phyloP scores from a whole-genome alignment of 1,284 basidiomycete genomes.

The Cryptococcus maquisensis region DNA sequence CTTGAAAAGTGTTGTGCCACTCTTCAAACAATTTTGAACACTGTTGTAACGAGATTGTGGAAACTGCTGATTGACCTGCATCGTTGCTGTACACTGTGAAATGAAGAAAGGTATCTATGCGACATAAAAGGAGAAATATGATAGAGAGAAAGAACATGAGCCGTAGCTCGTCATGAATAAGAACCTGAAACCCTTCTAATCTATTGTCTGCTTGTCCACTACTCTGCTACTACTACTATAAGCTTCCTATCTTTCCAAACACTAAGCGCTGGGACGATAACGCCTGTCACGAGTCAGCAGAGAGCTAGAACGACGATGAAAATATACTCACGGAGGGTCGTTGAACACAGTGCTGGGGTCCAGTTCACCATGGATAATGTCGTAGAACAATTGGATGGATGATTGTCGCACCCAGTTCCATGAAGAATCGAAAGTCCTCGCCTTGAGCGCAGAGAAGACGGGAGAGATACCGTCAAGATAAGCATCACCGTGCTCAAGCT shows the following conservation, averaged over 20 bases:
- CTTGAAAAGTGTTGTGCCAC: too few species aligned
- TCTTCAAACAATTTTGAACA: too few species aligned
- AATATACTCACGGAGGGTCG: constrained; percentile 34
- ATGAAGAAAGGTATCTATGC: constrained; percentile 14
- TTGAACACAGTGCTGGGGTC: constrained; percentile 46
- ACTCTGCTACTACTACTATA: not conserved
- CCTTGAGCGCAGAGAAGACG: constrained; percentile 88
- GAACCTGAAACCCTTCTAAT: not conserved
- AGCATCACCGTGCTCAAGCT: constrained; percentile 79
- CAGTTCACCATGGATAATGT: constrained; percentile 82
- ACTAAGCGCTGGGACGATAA: constrained; percentile 14
- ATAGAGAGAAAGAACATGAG: not conserved
- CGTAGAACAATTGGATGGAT: constrained; percentile 91
- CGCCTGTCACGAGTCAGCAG: constrained; percentile 8
- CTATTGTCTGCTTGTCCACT: not conserved
- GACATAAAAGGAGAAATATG: constrained; percentile 7
- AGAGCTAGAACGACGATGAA: not conserved
- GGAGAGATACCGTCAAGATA: constrained; percentile 96
- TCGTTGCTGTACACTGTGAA: not conserved
- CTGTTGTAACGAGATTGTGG: not conserved
- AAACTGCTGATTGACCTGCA: too few species aligned
- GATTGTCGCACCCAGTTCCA: constrained; percentile 99
- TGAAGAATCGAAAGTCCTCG: constrained; percentile 93
- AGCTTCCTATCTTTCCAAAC: not conserved
- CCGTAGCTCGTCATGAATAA: not conserved